Evolutionary conservation across 106 monocot genomes (phyloP).

Genomic region (Posidonia australis): DNA sequence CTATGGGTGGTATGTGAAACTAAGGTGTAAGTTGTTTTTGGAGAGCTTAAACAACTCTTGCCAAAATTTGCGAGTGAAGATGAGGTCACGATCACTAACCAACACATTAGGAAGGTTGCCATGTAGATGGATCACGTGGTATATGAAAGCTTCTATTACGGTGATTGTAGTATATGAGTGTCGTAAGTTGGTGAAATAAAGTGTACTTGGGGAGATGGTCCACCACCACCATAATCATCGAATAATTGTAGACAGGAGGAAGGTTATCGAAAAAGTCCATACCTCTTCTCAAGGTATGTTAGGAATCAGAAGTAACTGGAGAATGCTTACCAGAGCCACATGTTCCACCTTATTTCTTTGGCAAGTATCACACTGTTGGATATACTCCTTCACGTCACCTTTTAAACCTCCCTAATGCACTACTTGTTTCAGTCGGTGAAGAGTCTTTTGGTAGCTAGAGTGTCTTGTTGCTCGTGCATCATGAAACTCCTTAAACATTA

Average conservation of each 20-base stretch:
- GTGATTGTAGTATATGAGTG: too few species aligned
- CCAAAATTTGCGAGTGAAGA: too few species aligned
- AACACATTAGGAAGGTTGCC: too few species aligned
- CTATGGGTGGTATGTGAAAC: too few species aligned
- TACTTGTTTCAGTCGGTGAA: background rate
- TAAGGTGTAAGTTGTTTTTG: too few species aligned
- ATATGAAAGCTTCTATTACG: too few species aligned
- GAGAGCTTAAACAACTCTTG: too few species aligned
- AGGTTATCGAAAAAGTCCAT: slow-evolving; percentile 16
- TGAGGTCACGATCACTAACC: too few species aligned
- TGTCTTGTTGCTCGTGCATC: background rate
- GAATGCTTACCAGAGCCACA: background rate
- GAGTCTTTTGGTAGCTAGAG: background rate
- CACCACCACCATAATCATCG: slow-evolving; percentile 6
- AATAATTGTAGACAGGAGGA: background rate
- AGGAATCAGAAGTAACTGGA: slow-evolving; percentile 7
- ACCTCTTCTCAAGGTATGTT: slow-evolving; percentile 5
- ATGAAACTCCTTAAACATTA: background rate
- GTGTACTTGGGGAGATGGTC: slow-evolving; percentile 4
- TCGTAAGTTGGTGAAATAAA: background rate
- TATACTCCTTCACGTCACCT: background rate
- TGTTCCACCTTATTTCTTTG: too few species aligned
- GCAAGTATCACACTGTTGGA: background rate
- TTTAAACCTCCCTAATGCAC: background rate
- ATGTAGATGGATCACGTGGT: too few species aligned